Evolutionary conservation across 2,329 filamentous ascomycete genomes (phyloP), one percentile per base, ranked within the genome.

Genomic region (Cadophora sp.): DNA sequence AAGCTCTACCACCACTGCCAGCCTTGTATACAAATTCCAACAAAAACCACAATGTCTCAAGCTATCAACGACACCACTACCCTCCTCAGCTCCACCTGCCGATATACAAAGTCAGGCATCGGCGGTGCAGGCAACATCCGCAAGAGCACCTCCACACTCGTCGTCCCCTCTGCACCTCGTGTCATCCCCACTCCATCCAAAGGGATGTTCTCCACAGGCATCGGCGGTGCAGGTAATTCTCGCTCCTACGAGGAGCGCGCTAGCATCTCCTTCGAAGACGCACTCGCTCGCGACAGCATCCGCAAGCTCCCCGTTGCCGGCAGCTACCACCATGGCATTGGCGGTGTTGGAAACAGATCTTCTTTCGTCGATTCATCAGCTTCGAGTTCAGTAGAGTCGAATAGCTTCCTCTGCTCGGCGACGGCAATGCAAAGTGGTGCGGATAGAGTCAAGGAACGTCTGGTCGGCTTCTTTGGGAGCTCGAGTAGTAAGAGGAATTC

Each of bases 311-410:
- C 26, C n/a, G 48, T 34, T n/a, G 59, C 61, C 12, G 61, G 61
- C 9, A 53, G 46, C 9, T 64, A 62, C 19, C 62, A 72, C 53
- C 40, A 67, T 34, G 70, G 70, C 7, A 72, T 77, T 59, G 74
- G 74, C 19, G 74, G 73, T 1, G 62, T 68, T 12, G 75, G 75
- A 6, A 77, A 76, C 60, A 67, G 62, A 55, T 51, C 67, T 29
- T 46, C 34, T 6, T 58, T 59, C 34, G n/a, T 40, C 24, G 27
- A 55, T 19, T 59, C 53, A 16, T 34, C 40, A 22, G 43, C 53
- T 60, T 59, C 7, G 27, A 63, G 56, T 59, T 55, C 61, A 14
- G 60, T 62, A 22, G 50, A 56, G 9, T 64, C 64, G 14, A 53
- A 58, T 40, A 56, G 60, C 26, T 61, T 66, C 24, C 61, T 43